A percentile compares a stretch with the other conserved stretches of the same genome.
phyloP scores from a whole-genome alignment of 1,284 basidiomycete species.

The Wallemia mellicola region DNA sequence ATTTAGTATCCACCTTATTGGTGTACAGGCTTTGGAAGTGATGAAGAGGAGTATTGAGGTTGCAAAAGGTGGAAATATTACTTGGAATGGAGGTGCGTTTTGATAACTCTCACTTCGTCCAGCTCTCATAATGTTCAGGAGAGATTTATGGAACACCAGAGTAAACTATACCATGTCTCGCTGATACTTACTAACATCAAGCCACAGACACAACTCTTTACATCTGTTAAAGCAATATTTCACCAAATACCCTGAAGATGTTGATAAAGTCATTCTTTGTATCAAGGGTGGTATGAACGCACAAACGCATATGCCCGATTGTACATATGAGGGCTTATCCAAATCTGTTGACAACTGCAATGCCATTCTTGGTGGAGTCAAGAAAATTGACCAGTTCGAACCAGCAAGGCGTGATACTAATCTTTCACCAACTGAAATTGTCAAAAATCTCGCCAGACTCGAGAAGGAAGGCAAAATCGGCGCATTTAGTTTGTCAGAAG shows the following conservation, averaged over 20 bases:
- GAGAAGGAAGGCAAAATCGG: conserved; percentile 5
- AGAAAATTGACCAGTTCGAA: conserved; percentile 10
- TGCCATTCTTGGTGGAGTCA: conserved; percentile 8
- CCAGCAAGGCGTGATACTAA: conserved; percentile 8
- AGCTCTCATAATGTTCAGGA: no score
- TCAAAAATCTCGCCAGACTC: conserved; percentile 4
- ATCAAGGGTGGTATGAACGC: conserved; percentile 20
- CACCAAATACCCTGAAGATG: conserved; percentile 25
- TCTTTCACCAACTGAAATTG: conserved; percentile 6
- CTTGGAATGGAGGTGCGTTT: conserved; percentile 7
- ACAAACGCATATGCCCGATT: conserved; percentile 4
- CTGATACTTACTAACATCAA: no score
- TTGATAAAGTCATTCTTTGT: conserved; percentile 23
- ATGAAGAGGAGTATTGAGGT: not conserved
- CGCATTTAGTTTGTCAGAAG: conserved; percentile 5
- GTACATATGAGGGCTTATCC: conserved; percentile 7
- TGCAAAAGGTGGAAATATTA: not conserved
- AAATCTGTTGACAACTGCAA: conserved; percentile 7
- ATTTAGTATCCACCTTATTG: no score
- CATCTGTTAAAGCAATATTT: conserved; percentile 21
- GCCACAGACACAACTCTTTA: conserved; percentile 14
- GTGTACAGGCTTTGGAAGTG: not conserved
- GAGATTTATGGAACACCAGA: conserved; percentile 20
- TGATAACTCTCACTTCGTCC: no score
- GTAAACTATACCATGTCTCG: no score